Conservation (phyloP, 73 alveolate species). For the Stentor coeruleus region DNA sequence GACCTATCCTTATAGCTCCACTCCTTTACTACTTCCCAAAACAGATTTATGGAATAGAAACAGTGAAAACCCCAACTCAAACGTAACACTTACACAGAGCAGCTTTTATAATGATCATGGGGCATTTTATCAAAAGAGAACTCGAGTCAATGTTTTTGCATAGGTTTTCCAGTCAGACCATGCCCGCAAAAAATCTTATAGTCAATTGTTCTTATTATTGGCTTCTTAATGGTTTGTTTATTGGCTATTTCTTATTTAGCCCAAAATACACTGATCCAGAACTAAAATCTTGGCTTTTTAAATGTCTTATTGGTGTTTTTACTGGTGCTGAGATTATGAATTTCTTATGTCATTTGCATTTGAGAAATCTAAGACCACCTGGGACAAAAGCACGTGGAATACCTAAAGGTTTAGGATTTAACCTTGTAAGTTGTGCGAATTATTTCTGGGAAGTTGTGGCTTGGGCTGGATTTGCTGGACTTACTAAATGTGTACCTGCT, state of each 20-base stretch:
- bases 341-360: conserved; percentile 62
- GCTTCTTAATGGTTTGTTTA: conserved; percentile 77
- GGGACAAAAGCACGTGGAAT: conserved; percentile 83
- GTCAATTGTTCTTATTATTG: conserved; percentile 91
- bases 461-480: conserved; percentile 85
- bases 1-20: conserved; percentile 71
- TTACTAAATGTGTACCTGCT: conserved; percentile 49
- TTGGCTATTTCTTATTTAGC: conserved; percentile 78
- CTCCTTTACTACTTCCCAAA: conserved; percentile 40
- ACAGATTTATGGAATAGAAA: conserved; percentile 36
- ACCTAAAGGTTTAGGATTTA: conserved; percentile 95
- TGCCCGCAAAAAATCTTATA: conserved; percentile 81
- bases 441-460: conserved; percentile 95
- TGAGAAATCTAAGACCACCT: conserved; percentile 72
- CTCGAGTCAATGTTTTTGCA: conserved; percentile 83
- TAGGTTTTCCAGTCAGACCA: conserved; percentile 79
- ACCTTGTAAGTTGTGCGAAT: conserved; percentile 91
- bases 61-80: conserved; percentile 29
- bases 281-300: conserved; percentile 39
- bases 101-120: conserved; percentile 68
- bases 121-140: conserved; percentile 86
- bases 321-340: conserved; percentile 69
- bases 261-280: conserved; percentile 80
- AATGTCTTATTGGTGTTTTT: conserved; percentile 38
- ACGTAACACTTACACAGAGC: conserved; percentile 33